Evolutionary conservation across 75 land plant genomes (phyloP).

Genomic region (Selaginella moellendorffii): DNA sequence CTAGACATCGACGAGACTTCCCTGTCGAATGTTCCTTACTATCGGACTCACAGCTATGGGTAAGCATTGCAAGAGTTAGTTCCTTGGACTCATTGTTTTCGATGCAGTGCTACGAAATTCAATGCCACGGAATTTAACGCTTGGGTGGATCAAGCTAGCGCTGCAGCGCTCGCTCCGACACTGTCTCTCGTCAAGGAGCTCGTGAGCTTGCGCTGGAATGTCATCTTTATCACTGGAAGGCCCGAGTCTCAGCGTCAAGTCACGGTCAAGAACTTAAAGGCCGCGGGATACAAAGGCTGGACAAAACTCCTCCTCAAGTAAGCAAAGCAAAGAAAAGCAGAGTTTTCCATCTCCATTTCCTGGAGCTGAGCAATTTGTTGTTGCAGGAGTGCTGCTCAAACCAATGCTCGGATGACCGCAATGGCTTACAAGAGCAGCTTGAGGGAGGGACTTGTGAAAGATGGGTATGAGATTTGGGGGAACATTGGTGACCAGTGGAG

Average conservation of each 20-base stretch:
- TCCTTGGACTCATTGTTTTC: neutral
- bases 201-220: conserved; percentile 17
- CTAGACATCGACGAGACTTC: conserved; percentile 81
- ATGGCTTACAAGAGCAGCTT: conserved; percentile 30
- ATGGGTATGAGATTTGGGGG: conserved; percentile 44
- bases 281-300: conserved; percentile 4
- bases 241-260: neutral
- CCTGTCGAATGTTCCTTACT: conserved; percentile 40
- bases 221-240: conserved; percentile 10
- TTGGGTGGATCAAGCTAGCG: conserved; percentile 14
- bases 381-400: conserved; percentile 30
- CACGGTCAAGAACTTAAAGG: neutral
- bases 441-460: conserved; percentile 16
- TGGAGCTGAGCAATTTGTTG: neutral
- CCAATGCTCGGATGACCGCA: conserved; percentile 10
- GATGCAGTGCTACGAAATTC: conserved; percentile 3
- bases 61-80: neutral
- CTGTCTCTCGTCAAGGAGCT: conserved; percentile 23
- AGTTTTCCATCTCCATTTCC: too few relatives aligned
- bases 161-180: conserved; percentile 15
- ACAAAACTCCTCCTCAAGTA: conserved; percentile 8
- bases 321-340: neutral
- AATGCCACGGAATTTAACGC: conserved; percentile 2
- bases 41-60: conserved; percentile 16
- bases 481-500: conserved; percentile 60